These are phyloP conservation scores for Immersiporthe knoxdaviesiana DNA, from an alignment of 2,329 filamentous ascomycete species.

Conservation along the genomic window DNA sequence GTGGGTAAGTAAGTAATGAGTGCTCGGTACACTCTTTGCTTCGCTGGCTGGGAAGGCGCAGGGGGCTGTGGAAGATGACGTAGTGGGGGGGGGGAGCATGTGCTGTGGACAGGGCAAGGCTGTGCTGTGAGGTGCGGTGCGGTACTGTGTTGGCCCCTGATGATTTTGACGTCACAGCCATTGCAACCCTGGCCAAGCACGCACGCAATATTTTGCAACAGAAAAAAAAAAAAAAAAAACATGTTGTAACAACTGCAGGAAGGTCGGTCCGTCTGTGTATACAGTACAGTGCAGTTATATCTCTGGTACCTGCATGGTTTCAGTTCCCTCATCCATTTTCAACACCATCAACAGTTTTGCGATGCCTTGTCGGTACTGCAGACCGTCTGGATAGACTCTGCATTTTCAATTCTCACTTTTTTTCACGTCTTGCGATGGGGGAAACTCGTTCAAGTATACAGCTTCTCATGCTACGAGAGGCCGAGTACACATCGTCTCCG, in stretches of 20 bases:
- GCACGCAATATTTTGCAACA: not conserved
- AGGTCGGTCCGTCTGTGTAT: not conserved
- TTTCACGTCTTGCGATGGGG: too few relatives aligned
- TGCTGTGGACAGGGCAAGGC: not conserved
- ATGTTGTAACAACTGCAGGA: not conserved
- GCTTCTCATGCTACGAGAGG: not conserved
- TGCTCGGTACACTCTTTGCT: too few relatives aligned
- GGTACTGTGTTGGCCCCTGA: not conserved
- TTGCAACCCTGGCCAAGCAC: not conserved
- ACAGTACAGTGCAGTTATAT: not conserved
- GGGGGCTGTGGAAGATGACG: not conserved
- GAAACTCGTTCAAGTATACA: not conserved
- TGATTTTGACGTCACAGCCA: slow-evolving; percentile 1
- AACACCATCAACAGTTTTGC: too few relatives aligned
- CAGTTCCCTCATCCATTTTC: not conserved
- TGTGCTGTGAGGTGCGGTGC: not conserved
- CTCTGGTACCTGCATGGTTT: not conserved
- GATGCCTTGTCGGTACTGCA: too few relatives aligned
- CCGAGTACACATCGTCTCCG: not conserved
- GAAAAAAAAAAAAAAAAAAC: not conserved
- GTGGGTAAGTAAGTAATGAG: too few relatives aligned
- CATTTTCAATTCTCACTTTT: too few relatives aligned
- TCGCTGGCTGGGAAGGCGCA: not conserved
- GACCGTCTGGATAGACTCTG: too few relatives aligned
- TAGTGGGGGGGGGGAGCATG: not conserved